These are phyloP conservation scores for Aspergillus cejpii DNA, from an alignment of 2,329 filamentous ascomycete genomes.

Conservation along the genomic window DNA sequence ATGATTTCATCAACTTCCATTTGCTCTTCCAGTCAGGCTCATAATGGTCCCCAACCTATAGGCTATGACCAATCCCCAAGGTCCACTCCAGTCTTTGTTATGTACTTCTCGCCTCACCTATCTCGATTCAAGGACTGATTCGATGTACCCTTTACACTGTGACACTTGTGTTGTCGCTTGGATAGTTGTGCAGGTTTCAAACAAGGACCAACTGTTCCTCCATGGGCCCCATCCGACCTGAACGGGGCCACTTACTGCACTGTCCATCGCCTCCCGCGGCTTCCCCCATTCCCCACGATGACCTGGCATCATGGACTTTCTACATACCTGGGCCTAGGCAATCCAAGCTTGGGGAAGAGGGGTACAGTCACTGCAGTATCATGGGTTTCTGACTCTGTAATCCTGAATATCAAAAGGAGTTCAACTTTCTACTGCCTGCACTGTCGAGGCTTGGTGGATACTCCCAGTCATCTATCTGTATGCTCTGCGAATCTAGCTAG, in stretches of 20 bases:
- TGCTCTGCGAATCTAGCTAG: slow-evolving; percentile 3
- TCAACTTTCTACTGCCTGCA: slow-evolving; percentile 6
- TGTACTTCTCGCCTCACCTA: too few relatives aligned
- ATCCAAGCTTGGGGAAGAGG: too few relatives aligned
- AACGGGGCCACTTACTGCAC: slow-evolving; percentile 18
- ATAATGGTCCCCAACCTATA: too few relatives aligned
- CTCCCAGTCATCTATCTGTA: slow-evolving; percentile 8
- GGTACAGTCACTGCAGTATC: too few relatives aligned
- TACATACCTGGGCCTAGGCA: too few relatives aligned
- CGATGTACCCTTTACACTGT: not conserved
- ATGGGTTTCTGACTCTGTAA: not conserved
- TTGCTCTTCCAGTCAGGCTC: too few relatives aligned
- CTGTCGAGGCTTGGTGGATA: slow-evolving; percentile 8
- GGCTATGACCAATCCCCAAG: too few relatives aligned
- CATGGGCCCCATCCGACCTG: slow-evolving; percentile 13
- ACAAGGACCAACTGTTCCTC: slow-evolving; percentile 16
- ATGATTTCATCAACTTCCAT: too few relatives aligned
- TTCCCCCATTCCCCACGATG: slow-evolving; percentile 23
- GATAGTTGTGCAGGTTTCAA: slow-evolving; percentile 6
- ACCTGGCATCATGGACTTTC: slow-evolving; percentile 20
- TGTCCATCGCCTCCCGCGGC: slow-evolving; percentile 9
- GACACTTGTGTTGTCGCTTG: slow-evolving; percentile 13
- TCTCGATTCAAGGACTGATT: not conserved
- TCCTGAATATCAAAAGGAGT: not conserved
- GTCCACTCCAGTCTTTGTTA: too few relatives aligned